These are phyloP conservation scores for Trichoderma parareesei DNA, from an alignment of 495 filamentous ascomycete species.

Conservation along the genomic window DNA sequence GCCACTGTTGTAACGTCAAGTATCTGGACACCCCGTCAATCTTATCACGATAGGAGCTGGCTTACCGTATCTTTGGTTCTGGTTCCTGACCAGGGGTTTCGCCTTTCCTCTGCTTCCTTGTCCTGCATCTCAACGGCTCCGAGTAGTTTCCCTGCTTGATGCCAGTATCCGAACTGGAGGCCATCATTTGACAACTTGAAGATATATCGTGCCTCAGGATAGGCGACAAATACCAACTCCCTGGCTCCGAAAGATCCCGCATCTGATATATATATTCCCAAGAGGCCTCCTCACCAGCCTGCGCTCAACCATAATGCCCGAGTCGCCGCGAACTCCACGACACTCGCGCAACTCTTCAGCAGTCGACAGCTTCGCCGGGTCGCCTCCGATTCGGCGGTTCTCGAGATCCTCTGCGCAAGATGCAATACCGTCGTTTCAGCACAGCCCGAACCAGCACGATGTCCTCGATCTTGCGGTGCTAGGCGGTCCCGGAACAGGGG, in stretches of 20 bases:
- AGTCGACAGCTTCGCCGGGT: conserved; percentile 25
- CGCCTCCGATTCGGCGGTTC: conserved; percentile 28
- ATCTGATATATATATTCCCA: neutral
- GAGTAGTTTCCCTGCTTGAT: neutral
- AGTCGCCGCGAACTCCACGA: conserved; percentile 55
- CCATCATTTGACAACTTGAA: neutral
- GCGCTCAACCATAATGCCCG: conserved; percentile 10
- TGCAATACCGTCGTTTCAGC: conserved; percentile 49
- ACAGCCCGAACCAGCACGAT: conserved; percentile 41
- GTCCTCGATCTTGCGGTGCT: conserved; percentile 43
- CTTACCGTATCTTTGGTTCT: conserved; percentile 8
- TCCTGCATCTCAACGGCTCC: neutral
- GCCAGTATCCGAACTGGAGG: neutral
- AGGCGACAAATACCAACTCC: neutral
- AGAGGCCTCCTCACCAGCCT: neutral
- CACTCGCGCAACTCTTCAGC: conserved; percentile 58
- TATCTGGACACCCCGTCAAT: neutral
- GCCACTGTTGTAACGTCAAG: neutral
- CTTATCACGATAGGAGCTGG: neutral
- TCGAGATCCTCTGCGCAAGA: conserved; percentile 44
- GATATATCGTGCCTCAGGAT: neutral
- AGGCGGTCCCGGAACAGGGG: conserved; percentile 29
- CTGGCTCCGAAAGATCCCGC: neutral
- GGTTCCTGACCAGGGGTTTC: neutral
- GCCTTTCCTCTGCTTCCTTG: neutral